phyloP scores from a whole-genome alignment of 2,329 filamentous ascomycete genomes.

The Penicillium sp. region DNA sequence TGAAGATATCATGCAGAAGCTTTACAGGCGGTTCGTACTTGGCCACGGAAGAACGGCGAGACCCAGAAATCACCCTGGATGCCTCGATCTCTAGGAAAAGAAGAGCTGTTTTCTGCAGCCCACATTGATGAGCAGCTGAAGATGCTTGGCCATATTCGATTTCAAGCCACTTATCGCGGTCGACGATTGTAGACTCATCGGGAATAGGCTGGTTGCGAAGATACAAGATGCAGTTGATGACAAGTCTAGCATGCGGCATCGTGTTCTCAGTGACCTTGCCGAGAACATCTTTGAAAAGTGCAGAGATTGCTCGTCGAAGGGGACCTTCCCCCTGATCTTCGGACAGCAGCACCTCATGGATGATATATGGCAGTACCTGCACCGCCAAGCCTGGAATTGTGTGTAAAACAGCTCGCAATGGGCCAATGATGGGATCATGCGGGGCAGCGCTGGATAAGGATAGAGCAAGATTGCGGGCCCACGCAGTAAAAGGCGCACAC shows the following conservation, averaged over 20 bases:
- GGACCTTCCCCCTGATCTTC: slow-evolving; percentile 64
- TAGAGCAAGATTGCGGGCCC: slow-evolving; percentile 38
- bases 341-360: slow-evolving; percentile 76
- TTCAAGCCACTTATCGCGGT: slow-evolving; percentile 82
- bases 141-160: slow-evolving; percentile 73
- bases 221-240: slow-evolving; percentile 81
- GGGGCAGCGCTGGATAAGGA: slow-evolving; percentile 61
- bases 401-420: slow-evolving; percentile 66
- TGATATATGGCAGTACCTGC: slow-evolving; percentile 75
- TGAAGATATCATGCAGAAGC: slow-evolving; percentile 78
- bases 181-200: slow-evolving; percentile 73
- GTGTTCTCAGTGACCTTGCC: slow-evolving; percentile 42
- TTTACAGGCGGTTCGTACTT: slow-evolving; percentile 61
- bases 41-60: slow-evolving; percentile 66
- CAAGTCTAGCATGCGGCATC: slow-evolving; percentile 66
- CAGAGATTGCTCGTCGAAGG: slow-evolving; percentile 65
- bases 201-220: slow-evolving; percentile 78
- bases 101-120: slow-evolving; percentile 84
- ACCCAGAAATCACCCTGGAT: slow-evolving; percentile 58
- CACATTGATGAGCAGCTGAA: slow-evolving; percentile 71
- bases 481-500: slow-evolving; percentile 26
- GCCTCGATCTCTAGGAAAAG: slow-evolving; percentile 76
- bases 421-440: slow-evolving; percentile 68
- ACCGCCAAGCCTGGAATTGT: slow-evolving; percentile 70
- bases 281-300: slow-evolving; percentile 66